These are phyloP conservation scores for Neonectria punicea DNA, from an alignment of 2,329 filamentous ascomycete genomes.

Conservation along the genomic window DNA sequence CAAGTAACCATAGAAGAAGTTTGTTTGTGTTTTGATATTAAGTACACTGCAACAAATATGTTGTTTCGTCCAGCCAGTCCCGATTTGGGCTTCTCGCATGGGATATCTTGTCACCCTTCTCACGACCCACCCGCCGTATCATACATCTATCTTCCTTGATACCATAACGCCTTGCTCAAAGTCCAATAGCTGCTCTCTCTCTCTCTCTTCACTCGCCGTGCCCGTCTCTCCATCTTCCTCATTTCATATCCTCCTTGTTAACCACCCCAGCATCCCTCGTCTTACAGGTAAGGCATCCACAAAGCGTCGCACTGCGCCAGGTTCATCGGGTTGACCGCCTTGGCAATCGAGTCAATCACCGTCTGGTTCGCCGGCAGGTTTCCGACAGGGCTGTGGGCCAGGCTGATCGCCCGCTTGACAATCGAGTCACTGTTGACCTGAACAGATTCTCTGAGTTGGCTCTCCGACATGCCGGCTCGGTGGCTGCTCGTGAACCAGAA, in stretches of 20 bases:
- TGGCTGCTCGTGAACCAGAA: conserved; percentile 92
- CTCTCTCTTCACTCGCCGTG: too few relatives aligned
- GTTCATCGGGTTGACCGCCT: conserved; percentile 91
- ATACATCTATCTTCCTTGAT: conserved; percentile 29
- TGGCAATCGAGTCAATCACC: conserved; percentile 92
- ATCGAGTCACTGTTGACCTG: conserved; percentile 90
- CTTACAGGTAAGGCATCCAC: conserved; percentile 95
- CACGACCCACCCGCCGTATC: conserved; percentile 17
- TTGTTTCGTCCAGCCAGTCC: conserved; percentile 2
- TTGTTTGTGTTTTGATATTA: conserved; percentile 9
- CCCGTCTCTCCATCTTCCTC: conserved; percentile 15
- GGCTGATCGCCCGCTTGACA: conserved; percentile 86
- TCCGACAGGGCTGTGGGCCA: conserved; percentile 81
- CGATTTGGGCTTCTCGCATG: conserved; percentile 5
- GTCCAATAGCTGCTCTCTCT: conserved; percentile 28
- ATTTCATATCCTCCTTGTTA: conserved; percentile 8
- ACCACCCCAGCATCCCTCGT: conserved; percentile 7
- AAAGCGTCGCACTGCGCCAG: conserved; percentile 88
- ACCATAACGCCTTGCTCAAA: conserved; percentile 46
- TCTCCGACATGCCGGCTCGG: conserved; percentile 65
- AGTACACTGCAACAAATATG: conserved; percentile 18
- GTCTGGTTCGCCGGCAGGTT: conserved; percentile 96
- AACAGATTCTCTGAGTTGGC: conserved; percentile 80
- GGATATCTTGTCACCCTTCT: conserved; percentile 13
- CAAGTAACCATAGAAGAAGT: background rate